Base-by-base conservation (phyloP, 345 rosid genomes). In the Balakata baccata region DNA sequence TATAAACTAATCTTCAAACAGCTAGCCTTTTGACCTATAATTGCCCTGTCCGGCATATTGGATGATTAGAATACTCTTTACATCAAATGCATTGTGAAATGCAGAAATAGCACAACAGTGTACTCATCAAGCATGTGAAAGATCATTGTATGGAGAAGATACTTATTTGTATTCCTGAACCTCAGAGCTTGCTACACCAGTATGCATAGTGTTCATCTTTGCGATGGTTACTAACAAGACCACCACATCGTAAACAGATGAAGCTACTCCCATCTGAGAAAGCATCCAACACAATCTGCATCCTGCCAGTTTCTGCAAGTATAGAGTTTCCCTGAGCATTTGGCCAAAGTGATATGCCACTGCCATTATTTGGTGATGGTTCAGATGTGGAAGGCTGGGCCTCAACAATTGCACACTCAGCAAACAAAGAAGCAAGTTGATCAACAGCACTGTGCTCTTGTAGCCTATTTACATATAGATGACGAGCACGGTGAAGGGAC, bases 201-300 rank as follows among this genome's bases (percentile, higher is more conserved):
- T 84, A 86, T 5, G 97, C 89, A 76, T 86, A 87, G 65, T 93
- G 99, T 85, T 93, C 93, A 34, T 96, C 99, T 85, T 81, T 90
- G 29, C 98, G 93, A 74, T 89, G 83, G 74, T 80, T 84, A 66
- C 98, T 90, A 64, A 96, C 99, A 50, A 96, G 90, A 68, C 99
- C 98, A 13, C 99, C 97, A 13, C 99, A 96, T 20, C 87, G 87
- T 79, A 96, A 77, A 78, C 98, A 93, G 45, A 91, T 86, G 80
- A 91, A 96, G 85, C 96, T 96, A 87, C 96, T 96, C 77, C 97
- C 98, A 43, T 93, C 98, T 0, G 95, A 85, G 83, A 85, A 93
- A 29, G 98, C 98, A 56, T 93, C 99, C 75, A 90, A 81, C 81
- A 90, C 89, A 57, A 96, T 76, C 77, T 93, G 99, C 57, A 53